phyloP scores from a whole-genome alignment of 495 filamentous ascomycete species.

The Penicillium psychrofluorescens region DNA sequence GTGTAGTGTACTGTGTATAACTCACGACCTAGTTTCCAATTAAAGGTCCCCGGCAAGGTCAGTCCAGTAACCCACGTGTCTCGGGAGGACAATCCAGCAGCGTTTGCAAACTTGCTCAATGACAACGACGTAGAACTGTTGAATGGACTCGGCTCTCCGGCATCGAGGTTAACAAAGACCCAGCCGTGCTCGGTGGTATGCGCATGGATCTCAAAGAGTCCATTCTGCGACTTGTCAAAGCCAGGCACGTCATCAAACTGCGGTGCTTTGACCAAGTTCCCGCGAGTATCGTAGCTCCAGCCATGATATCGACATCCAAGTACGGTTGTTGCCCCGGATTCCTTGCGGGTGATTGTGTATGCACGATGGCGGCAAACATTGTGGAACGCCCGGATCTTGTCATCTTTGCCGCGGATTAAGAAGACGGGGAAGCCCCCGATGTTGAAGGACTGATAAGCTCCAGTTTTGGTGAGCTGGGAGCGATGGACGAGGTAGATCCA shows the following conservation, averaged over 20 bases:
- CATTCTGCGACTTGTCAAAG: constrained; percentile 48
- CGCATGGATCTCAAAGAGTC: constrained; percentile 38
- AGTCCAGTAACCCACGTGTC: constrained; percentile 27
- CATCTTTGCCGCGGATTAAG: constrained; percentile 39
- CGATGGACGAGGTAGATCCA: constrained; percentile 45
- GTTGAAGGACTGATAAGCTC: constrained; percentile 43
- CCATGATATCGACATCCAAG: constrained; percentile 56
- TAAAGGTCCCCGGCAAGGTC: constrained; percentile 31
- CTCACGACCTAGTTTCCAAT: constrained; percentile 37
- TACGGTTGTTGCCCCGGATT: constrained; percentile 41
- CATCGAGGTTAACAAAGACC: constrained; percentile 39
- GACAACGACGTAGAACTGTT: constrained; percentile 1
- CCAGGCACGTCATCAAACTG: constrained; percentile 46
- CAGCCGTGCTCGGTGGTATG: constrained; percentile 21
- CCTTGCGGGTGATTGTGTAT: constrained; percentile 46
- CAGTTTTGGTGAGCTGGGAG: constrained; percentile 36
- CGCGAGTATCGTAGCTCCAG: constrained; percentile 52
- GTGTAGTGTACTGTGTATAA: background rate
- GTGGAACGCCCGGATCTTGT: constrained; percentile 48
- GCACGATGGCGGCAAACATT: constrained; percentile 55
- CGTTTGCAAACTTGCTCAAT: constrained; percentile 7
- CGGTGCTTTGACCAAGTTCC: constrained; percentile 52
- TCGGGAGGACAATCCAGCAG: constrained; percentile 4
- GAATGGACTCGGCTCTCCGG: constrained; percentile 7
- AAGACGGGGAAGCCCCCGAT: constrained; percentile 44